phyloP scores from a whole-genome alignment of 306 rosid species.

The Pyrus bretschneideri region DNA sequence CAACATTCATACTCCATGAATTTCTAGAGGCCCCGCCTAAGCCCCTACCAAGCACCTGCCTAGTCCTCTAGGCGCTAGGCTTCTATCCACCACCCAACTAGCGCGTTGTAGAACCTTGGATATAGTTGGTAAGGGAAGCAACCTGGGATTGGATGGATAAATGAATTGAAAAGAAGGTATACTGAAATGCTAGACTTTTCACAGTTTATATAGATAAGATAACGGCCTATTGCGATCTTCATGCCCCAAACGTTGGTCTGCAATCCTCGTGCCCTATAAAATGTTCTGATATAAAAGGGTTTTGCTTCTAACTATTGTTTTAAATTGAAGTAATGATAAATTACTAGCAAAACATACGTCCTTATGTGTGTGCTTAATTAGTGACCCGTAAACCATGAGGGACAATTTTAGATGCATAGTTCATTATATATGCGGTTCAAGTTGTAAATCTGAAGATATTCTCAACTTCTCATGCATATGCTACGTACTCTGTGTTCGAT shows the following conservation, averaged over 20 bases:
- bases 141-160: not conserved
- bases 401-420: not conserved
- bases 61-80: too few species aligned
- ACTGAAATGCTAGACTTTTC: not conserved
- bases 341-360: not conserved
- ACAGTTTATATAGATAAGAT: not conserved
- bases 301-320: not conserved
- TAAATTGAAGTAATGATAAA: not conserved
- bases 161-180: not conserved
- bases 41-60: too few species aligned
- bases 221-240: not conserved
- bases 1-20: slow-evolving; percentile 14
- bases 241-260: not conserved
- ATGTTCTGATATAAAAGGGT: not conserved
- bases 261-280: not conserved
- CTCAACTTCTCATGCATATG: not conserved
- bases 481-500: not conserved
- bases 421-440: too few species aligned
- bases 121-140: not conserved
- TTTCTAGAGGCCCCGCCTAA: not conserved
- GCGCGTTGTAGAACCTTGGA: too few species aligned
- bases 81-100: too few species aligned
- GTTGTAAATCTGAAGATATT: too few species aligned
- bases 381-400: not conserved
- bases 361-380: not conserved